These are phyloP conservation scores for Trametes polyzona DNA, from an alignment of 1,284 basidiomycete species.

Conservation along the genomic window DNA sequence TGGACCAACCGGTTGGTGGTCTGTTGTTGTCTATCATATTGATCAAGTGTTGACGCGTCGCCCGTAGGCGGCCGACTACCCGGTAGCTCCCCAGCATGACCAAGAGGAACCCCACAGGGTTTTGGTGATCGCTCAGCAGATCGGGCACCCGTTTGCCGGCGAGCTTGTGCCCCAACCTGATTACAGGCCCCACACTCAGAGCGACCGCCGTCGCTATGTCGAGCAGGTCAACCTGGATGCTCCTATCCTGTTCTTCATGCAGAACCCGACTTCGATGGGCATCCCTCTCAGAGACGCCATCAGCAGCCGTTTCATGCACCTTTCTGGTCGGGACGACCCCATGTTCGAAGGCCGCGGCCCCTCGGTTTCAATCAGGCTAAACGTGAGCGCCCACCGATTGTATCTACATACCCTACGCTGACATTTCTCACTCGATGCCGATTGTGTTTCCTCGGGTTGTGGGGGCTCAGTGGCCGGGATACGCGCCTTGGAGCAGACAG, in stretches of 20 bases:
- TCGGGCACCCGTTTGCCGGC: constrained; percentile 21
- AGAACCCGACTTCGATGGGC: constrained; percentile 55
- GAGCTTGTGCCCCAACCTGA: constrained; percentile 59
- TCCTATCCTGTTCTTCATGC: constrained; percentile 64
- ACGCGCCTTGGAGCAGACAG: constrained; percentile 74
- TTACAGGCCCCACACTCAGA: constrained; percentile 75
- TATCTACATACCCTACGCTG: too few relatives aligned
- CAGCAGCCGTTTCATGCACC: constrained; percentile 44
- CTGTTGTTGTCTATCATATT: too few relatives aligned
- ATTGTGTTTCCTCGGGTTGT: too few relatives aligned
- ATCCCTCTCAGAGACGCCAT: constrained; percentile 60
- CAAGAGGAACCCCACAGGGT: constrained; percentile 19
- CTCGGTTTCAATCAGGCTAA: constrained; percentile 74
- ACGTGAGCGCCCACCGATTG: constrained; percentile 45
- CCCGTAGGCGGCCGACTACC: not conserved
- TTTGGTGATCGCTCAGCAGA: constrained; percentile 20
- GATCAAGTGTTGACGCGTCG: too few relatives aligned
- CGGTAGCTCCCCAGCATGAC: not conserved
- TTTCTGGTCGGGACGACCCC: constrained; percentile 56
- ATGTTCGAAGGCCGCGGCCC: constrained; percentile 73
- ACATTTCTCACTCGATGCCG: too few relatives aligned
- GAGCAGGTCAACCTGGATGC: constrained; percentile 62
- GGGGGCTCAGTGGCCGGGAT: constrained; percentile 84
- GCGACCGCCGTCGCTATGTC: constrained; percentile 73
- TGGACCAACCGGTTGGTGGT: constrained; percentile 1